Evolutionary conservation across 2,329 filamentous ascomycete genomes (phyloP).

Genomic region (Apiospora kogelbergensis): DNA sequence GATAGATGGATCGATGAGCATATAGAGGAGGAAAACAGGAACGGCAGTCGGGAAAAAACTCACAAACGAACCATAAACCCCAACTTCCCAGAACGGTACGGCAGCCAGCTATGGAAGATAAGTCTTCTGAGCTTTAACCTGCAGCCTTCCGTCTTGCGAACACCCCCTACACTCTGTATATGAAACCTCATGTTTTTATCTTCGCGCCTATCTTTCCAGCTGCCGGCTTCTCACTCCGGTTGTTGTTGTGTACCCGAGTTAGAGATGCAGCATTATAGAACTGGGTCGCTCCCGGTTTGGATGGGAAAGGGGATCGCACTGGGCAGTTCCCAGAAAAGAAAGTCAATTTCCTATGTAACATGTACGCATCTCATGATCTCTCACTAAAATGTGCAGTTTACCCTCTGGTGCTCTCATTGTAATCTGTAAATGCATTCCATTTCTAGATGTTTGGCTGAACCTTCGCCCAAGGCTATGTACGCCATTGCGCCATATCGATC

Average conservation of each 20-base stretch:
- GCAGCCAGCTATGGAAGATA: not conserved
- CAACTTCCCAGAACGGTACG: not conserved
- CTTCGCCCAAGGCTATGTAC: constrained; percentile 9
- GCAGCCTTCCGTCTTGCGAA: not conserved
- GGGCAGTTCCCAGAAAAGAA: not conserved
- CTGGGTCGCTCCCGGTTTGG: constrained; percentile 11
- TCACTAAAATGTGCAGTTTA: not conserved
- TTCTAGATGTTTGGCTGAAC: constrained; percentile 5
- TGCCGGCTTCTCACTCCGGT: not conserved
- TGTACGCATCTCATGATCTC: not conserved
- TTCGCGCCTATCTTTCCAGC: constrained; percentile 2
- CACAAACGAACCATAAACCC: not conserved
- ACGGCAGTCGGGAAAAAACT: not conserved
- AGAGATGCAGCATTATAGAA: constrained; percentile 15
- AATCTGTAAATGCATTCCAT: not conserved
- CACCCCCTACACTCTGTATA: constrained; percentile 13
- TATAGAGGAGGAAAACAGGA: not conserved
- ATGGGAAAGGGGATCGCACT: not conserved
- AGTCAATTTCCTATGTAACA: not conserved
- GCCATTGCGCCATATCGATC: constrained; percentile 12
- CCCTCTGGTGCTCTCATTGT: not conserved
- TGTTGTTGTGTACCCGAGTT: constrained; percentile 9
- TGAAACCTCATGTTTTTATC: constrained; percentile 14
- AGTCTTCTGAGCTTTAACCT: not conserved
- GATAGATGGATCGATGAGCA: not conserved